Percentiles rank a stretch among this genome's conserved stretches.
Conservation (phyloP, 2,329 filamentous ascomycete genomes). For the Thelonectria rubi region DNA sequence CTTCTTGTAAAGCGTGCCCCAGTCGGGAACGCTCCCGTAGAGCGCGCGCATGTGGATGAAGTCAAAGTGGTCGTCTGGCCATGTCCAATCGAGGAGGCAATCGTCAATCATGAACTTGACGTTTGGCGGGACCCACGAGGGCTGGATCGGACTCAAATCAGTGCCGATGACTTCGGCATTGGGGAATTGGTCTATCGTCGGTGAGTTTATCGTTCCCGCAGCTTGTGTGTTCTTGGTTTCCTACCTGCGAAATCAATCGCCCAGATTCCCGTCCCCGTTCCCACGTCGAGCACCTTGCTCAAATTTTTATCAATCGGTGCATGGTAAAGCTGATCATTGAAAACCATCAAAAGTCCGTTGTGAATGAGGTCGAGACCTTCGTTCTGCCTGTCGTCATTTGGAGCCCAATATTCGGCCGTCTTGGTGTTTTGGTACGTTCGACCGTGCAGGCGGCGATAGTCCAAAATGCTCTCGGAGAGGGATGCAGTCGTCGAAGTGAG, state of each 20-base stretch:
- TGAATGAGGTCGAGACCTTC: slow-evolving; percentile 41
- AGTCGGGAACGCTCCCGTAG: slow-evolving; percentile 15
- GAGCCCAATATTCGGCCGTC: slow-evolving; percentile 43
- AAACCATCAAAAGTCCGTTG: slow-evolving; percentile 38
- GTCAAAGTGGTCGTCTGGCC: slow-evolving; percentile 6
- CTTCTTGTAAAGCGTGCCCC: slow-evolving; percentile 10
- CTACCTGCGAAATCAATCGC: slow-evolving; percentile 50
- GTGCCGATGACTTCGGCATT: slow-evolving; percentile 57
- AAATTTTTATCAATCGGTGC: slow-evolving; percentile 54
- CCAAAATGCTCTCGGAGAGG: slow-evolving; percentile 45
- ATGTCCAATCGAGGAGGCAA: slow-evolving; percentile 17
- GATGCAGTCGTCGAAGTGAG: slow-evolving; percentile 43
- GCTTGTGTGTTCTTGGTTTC: neutral
- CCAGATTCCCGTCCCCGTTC: slow-evolving; percentile 25
- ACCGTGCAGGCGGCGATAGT: slow-evolving; percentile 46
- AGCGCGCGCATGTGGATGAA: slow-evolving; percentile 15
- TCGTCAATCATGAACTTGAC: slow-evolving; percentile 24
- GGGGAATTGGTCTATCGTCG: slow-evolving; percentile 51
- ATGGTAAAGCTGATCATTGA: slow-evolving; percentile 28
- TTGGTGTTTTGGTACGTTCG: slow-evolving; percentile 45
- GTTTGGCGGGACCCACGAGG: slow-evolving; percentile 37
- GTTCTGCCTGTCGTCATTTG: slow-evolving; percentile 41
- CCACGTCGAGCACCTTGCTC: slow-evolving; percentile 38
- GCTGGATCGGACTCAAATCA: slow-evolving; percentile 66
- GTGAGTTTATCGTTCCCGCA: neutral